phyloP scores from a whole-genome alignment of 345 rosid genomes.

The Erodium maritimum region DNA sequence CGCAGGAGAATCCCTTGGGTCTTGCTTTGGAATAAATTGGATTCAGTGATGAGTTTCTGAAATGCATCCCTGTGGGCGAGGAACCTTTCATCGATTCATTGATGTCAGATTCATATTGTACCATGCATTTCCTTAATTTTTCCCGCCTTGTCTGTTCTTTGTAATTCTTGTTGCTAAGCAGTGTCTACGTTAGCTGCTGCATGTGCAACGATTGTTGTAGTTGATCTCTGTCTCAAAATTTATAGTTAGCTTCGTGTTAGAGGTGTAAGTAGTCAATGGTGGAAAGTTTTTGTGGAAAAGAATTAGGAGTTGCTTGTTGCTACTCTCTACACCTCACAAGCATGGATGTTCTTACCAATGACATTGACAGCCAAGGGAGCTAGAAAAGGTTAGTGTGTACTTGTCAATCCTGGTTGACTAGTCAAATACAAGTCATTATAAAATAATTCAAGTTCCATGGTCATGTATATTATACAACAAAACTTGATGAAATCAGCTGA shows the following conservation, averaged over 20 bases:
- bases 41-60: slow-evolving; percentile 27
- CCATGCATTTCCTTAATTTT: background rate
- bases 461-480: no score
- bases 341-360: background rate
- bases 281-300: background rate
- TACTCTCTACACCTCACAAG: background rate
- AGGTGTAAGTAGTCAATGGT: background rate
- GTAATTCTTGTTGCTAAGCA: background rate
- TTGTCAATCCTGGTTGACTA: no score
- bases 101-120: no score
- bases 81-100: no score
- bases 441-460: no score
- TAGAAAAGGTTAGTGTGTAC: no score
- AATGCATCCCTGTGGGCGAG: no score
- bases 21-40: slow-evolving; percentile 28
- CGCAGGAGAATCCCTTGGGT: no score
- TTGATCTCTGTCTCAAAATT: background rate
- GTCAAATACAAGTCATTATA: no score
- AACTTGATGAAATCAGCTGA: no score
- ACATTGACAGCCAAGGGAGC: background rate
- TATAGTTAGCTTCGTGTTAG: background rate
- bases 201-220: background rate
- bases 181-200: background rate
- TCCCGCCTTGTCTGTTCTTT: no score
- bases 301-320: background rate